Evolutionary conservation across 495 filamentous ascomycete genomes (phyloP), one percentile per base, ranked within the genome.

Genomic region (Patellaria atrata): DNA sequence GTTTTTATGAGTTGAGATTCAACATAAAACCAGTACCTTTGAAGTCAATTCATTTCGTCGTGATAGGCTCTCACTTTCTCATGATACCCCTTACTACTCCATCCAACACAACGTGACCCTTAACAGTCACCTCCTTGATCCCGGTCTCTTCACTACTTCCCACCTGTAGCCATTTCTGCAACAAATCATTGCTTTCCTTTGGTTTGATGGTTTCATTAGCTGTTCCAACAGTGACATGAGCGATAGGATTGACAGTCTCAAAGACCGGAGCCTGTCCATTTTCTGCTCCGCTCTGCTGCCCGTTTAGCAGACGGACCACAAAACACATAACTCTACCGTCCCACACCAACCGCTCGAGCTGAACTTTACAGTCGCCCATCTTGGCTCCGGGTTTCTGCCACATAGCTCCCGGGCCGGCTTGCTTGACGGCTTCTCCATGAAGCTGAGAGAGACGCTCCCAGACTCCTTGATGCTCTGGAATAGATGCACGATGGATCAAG

Each of bases 221-320:
- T 1, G 89, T 97, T 2, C 89, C 89, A 12, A 94, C 65, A 1
- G 89, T 96, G 30, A 96, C 65, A 55, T 97, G 89, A 11, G 82
- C 70, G n/a, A 87, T 64, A 18, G 59, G 50, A 52, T 97, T 97
- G 9, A 70, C 65, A 30, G 73, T 87, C 24, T 75, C 60, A 64
- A 81, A 82, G 14, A 40, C 44, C 26, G 61, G 55, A 3, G 48
- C 41, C 24, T 65, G 60, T 18, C 66, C 61, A 3, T 63, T 39
- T 7, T 21, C 25, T 3, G 33, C 37, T 22, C 41, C 46, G 6
- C 20, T 37, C 13, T 34, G 36, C 27, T 35, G 29, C 14, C 16
- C 16, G 22, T 40, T 30, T 22, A 42, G 7, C 12, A 97, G 62
- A 6, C 81, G 67, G 4, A 75, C 86, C 1, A 84, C 75, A 34